Conservation (phyloP, 768 basidiomycete species). For the Calocybe indica region DNA sequence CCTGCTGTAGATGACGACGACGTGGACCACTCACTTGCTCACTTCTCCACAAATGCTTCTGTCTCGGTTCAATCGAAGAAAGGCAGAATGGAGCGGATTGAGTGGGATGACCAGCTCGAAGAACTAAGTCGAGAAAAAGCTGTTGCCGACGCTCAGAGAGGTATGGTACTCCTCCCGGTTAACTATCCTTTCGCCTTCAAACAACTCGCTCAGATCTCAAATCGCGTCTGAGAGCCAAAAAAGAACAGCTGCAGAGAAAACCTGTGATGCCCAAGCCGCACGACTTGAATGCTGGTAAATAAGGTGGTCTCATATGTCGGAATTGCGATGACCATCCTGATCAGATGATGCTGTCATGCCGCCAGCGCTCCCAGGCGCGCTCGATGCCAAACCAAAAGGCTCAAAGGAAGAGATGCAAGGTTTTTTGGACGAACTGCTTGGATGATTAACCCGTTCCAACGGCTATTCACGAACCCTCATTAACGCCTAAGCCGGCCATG, state of each 20-base stretch:
- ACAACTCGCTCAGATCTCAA: slow-evolving; percentile 42
- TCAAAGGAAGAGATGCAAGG: slow-evolving; percentile 12
- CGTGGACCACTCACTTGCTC: slow-evolving; percentile 52
- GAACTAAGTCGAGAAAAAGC: slow-evolving; percentile 64
- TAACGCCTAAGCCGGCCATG: slow-evolving; percentile 11
- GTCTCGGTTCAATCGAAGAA: slow-evolving; percentile 36
- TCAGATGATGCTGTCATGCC: slow-evolving; percentile 8
- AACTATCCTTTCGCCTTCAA: background rate
- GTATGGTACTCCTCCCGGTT: slow-evolving; percentile 27
- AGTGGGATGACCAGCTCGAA: slow-evolving; percentile 66
- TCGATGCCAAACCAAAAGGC: slow-evolving; percentile 1
- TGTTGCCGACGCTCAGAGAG: slow-evolving; percentile 70
- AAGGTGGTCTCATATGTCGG: background rate
- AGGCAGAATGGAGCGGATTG: slow-evolving; percentile 56
- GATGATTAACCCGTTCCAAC: background rate
- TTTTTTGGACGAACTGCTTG: slow-evolving; percentile 9
- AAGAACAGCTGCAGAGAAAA: slow-evolving; percentile 36
- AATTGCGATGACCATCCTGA: background rate
- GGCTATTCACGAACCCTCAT: background rate
- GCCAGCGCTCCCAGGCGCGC: slow-evolving; percentile 9
- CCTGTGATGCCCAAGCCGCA: slow-evolving; percentile 23
- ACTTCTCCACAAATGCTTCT: slow-evolving; percentile 34
- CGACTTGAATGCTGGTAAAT: slow-evolving; percentile 31
- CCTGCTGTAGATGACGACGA: slow-evolving; percentile 43
- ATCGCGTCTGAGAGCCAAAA: slow-evolving; percentile 49